Base-by-base conservation (phyloP, 2,329 filamentous ascomycete species). In the Apiospora koreana region DNA sequence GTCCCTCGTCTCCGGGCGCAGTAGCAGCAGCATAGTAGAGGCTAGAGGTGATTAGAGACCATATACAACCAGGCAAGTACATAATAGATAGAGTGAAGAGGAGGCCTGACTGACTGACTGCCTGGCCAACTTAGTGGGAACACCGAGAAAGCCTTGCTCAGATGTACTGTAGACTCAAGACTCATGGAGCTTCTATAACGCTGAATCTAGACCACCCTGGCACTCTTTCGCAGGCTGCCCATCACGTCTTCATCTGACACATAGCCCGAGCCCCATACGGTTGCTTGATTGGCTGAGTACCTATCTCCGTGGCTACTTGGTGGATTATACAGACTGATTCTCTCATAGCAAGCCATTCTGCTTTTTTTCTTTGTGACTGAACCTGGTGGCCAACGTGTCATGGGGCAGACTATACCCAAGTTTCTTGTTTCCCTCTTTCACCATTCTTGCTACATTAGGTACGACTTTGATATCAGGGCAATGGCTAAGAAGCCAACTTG, bases 181-280 rank as follows among this genome's bases (percentile, higher is more conserved):
- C 50, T 12, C 18, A 38, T n/a, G 28, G 50, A 35, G 54, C 48
- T 16, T 18, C 48, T 31, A 31, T 28, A 23, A 38, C 38, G 21
- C 16, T 21, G 54, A 38, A 38, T 62, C 54, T 62, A 62, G 54
- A 62, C 31, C 31, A 62, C 35, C 8, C 35, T n/a, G 8, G 4
- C 28, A 45, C 3, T 38, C 54, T 35, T 38, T 21, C 21, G n/a
- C 28, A 38, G 54, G 54, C 54, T 62, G 18, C 54, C 9, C 54
- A 62, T 62, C 54, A 62, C 54, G 31, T 62, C 54, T 62, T 38
- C 16, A n/a, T 35, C 54, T 62, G 54, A 62, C 54, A 62, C 54
- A 62, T 62, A 38, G 28, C 31, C 54, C 31, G 18, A 62, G 50
- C 50, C 25, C 50, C 50, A 21, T 35, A 35, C 50, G 50, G 6